Conservation (phyloP, 2,329 filamentous ascomycete genomes). For the Knufia petricola region DNA sequence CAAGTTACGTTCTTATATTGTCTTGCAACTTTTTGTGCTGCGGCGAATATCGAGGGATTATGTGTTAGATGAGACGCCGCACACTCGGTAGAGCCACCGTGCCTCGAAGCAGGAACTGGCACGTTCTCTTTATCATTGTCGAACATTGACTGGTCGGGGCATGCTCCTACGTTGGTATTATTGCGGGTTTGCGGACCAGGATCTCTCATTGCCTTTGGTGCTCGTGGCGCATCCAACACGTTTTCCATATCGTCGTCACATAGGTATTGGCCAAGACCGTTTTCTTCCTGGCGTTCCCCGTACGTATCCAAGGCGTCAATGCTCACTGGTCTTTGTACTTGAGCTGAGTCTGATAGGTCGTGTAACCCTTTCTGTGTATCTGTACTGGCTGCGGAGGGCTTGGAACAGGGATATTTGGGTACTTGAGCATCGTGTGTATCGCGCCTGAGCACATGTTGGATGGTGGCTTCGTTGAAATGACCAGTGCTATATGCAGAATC, state of each 20-base stretch:
- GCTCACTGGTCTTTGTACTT: background rate
- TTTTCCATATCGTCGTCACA: background rate
- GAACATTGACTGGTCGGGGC: background rate
- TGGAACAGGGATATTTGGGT: too few relatives aligned
- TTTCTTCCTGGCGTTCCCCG: background rate
- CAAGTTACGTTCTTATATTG: conserved; percentile 18
- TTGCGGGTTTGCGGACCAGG: too few relatives aligned
- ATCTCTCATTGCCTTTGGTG: too few relatives aligned
- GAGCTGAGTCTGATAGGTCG: background rate
- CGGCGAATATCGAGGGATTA: background rate
- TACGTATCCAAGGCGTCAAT: background rate
- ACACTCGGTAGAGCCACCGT: background rate
- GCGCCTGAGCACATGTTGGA: too few relatives aligned
- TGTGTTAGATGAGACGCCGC: background rate
- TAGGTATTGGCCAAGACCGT: background rate
- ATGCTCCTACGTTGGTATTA: too few relatives aligned
- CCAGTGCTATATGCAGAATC: too few relatives aligned
- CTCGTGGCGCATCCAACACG: background rate
- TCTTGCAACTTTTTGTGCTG: background rate
- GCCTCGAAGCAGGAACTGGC: background rate
- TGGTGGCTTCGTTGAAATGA: too few relatives aligned
- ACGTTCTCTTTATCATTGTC: background rate
- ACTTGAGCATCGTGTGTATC: too few relatives aligned
- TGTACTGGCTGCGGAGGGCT: too few relatives aligned
- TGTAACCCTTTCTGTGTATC: background rate